Conservation (phyloP, 164 flowering plant species). For the Sextonia rubra region DNA sequence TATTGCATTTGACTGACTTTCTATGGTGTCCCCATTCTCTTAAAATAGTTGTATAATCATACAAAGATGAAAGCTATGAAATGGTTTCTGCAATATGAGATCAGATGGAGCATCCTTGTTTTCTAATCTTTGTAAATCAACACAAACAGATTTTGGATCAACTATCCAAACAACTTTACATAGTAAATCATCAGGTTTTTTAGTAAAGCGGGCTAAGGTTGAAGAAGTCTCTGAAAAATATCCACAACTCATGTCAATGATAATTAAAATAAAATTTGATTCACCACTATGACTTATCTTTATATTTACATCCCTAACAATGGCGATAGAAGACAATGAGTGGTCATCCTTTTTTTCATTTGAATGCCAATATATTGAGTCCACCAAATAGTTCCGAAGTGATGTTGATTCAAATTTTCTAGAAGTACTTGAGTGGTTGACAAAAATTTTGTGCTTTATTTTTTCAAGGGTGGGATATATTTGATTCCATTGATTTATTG, state of each 20-base stretch:
- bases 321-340: background rate
- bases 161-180: slow-evolving; percentile 39
- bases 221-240: slow-evolving; percentile 12
- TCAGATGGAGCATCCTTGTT: slow-evolving; percentile 15
- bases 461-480: slow-evolving; percentile 33
- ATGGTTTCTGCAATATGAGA: slow-evolving; percentile 28
- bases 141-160: background rate
- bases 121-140: background rate
- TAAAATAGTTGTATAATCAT: slow-evolving; percentile 16
- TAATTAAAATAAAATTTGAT: slow-evolving; percentile 8
- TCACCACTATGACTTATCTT: slow-evolving; percentile 3
- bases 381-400: background rate
- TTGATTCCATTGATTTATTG: slow-evolving; percentile 27
- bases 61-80: slow-evolving; percentile 38
- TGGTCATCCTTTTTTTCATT: slow-evolving; percentile 15
- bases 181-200: background rate
- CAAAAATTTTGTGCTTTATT: slow-evolving; percentile 22
- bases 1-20: background rate
- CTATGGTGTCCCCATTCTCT: slow-evolving; percentile 18
- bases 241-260: slow-evolving; percentile 14
- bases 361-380: slow-evolving; percentile 7
- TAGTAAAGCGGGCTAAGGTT: slow-evolving; percentile 9
- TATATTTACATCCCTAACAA: background rate
- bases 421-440: slow-evolving; percentile 17
- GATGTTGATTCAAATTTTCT: slow-evolving; percentile 18